A percentile compares a stretch with the other conserved stretches of the same genome.
These are phyloP conservation scores for Esteya vermicola DNA, from an alignment of 2,329 filamentous ascomycete species.

Conservation along the genomic window DNA sequence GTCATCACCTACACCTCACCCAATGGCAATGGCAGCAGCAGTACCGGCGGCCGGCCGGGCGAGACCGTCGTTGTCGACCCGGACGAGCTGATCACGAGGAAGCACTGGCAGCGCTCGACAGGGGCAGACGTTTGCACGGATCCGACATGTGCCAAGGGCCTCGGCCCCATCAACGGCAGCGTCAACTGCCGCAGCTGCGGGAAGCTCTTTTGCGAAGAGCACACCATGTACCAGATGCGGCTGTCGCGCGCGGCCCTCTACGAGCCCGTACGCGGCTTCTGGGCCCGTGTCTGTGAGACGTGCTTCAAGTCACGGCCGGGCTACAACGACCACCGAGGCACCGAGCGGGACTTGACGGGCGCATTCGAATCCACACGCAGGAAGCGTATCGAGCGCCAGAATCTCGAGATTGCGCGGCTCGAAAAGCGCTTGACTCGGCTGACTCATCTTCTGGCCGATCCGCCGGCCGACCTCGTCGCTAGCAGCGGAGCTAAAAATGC, in stretches of 20 bases:
- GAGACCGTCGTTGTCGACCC: constrained; percentile 55
- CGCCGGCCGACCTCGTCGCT: constrained; percentile 17
- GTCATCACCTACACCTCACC: too few relatives aligned
- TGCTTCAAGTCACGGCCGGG: constrained; percentile 94
- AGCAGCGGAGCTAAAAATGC: too few relatives aligned
- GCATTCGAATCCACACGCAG: constrained; percentile 57
- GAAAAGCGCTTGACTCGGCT: constrained; percentile 88
- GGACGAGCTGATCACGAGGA: constrained; percentile 75
- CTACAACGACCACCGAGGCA: constrained; percentile 77
- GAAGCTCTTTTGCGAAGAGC: constrained; percentile 86
- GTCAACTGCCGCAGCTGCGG: constrained; percentile 93
- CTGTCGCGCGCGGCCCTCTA: constrained; percentile 77
- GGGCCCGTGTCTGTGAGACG: constrained; percentile 96
- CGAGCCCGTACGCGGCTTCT: constrained; percentile 78
- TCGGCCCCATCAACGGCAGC: constrained; percentile 67
- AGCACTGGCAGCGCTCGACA: constrained; percentile 75
- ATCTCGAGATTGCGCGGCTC: constrained; percentile 74
- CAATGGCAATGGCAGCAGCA: too few relatives aligned
- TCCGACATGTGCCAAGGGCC: constrained; percentile 64
- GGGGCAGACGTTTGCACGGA: constrained; percentile 74
- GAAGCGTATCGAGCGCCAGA: constrained; percentile 68
- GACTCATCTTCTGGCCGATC: constrained; percentile 66
- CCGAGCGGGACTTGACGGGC: constrained; percentile 57
- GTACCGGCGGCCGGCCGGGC: too few relatives aligned
- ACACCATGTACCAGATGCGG: constrained; percentile 99